These are phyloP conservation scores for Coriaria nepalensis DNA, from an alignment of 306 rosid genomes.

Conservation along the genomic window DNA sequence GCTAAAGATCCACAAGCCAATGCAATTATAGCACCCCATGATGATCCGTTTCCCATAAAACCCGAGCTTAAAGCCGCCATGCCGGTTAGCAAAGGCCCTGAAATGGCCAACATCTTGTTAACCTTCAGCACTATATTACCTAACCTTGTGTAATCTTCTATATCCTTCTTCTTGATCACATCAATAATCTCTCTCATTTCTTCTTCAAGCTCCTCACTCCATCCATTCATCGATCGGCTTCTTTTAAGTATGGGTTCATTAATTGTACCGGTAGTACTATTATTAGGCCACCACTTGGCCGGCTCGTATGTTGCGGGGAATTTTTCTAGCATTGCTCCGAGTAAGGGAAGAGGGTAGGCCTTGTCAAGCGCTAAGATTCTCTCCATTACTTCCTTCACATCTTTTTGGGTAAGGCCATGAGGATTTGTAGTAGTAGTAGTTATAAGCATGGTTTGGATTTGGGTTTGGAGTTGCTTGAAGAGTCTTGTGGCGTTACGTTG, in stretches of 20 bases:
- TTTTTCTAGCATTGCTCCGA: slow-evolving; percentile 74
- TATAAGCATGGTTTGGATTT: slow-evolving; percentile 27
- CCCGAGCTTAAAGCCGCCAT: slow-evolving; percentile 46
- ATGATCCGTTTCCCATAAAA: slow-evolving; percentile 26
- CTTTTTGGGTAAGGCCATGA: slow-evolving; percentile 21
- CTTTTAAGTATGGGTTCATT: background rate
- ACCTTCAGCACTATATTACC: slow-evolving; percentile 46
- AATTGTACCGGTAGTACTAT: slow-evolving; percentile 1
- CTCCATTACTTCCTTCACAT: slow-evolving; percentile 34
- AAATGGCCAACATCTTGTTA: slow-evolving; percentile 43
- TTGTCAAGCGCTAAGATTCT: slow-evolving; percentile 52
- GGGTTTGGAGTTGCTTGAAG: slow-evolving; percentile 32
- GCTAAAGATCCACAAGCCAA: slow-evolving; percentile 47
- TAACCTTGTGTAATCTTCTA: slow-evolving; percentile 48
- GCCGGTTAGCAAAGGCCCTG: slow-evolving; percentile 63
- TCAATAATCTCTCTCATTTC: slow-evolving; percentile 44
- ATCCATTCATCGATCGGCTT: slow-evolving; percentile 25
- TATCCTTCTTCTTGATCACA: slow-evolving; percentile 42
- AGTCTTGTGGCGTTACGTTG: slow-evolving; percentile 58
- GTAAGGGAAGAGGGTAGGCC: slow-evolving; percentile 70
- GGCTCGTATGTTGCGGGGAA: slow-evolving; percentile 45
- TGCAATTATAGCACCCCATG: slow-evolving; percentile 18
- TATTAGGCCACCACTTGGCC: slow-evolving; percentile 68
- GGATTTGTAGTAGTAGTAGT: background rate
- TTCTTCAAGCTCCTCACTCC: slow-evolving; percentile 39